Evolutionary conservation across 805 yeast species (phyloP).

Genomic region (Suhomyces sp.): DNA sequence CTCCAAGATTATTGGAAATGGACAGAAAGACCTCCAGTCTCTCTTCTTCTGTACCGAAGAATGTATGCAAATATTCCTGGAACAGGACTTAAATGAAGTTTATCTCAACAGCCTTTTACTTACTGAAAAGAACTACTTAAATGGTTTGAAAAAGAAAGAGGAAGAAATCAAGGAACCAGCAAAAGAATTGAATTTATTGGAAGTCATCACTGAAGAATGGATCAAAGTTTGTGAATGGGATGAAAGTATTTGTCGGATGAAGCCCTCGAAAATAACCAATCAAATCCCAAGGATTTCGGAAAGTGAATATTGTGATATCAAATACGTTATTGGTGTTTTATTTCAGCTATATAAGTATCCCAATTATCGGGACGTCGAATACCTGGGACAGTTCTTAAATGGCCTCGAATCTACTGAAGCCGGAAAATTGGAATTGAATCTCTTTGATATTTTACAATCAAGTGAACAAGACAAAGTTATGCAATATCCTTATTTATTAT

Average conservation of each 20-base stretch:
- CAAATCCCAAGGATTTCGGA: conserved; percentile 47
- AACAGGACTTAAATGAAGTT: conserved; percentile 35
- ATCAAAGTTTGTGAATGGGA: conserved; percentile 38
- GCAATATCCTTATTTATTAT: conserved; percentile 47
- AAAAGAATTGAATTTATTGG: conserved; percentile 11
- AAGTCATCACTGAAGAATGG: conserved; percentile 36
- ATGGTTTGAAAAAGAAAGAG: conserved; percentile 23
- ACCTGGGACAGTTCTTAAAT: not conserved
- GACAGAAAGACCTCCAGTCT: conserved; percentile 26
- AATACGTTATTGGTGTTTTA: conserved; percentile 44
- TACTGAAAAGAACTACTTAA: conserved; percentile 30
- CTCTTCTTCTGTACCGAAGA: conserved; percentile 54
- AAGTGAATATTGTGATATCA: conserved; percentile 51
- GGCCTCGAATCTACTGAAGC: conserved; percentile 1
- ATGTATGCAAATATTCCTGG: conserved; percentile 41
- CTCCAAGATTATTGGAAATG: conserved; percentile 12
- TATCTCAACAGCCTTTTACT: conserved; percentile 35
- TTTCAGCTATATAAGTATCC: conserved; percentile 26
- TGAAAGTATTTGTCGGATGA: conserved; percentile 26
- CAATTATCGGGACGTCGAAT: not conserved
- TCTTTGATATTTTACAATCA: conserved; percentile 48
- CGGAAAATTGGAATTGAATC: conserved; percentile 18
- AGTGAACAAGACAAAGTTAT: conserved; percentile 48
- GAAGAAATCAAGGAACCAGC: conserved; percentile 22
- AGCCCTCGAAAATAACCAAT: conserved; percentile 33